A percentile compares a stretch with the other conserved stretches of the same genome.
Conservation (phyloP, 371 early-diverging fungal species). For the Apophysomyces elegans region DNA sequence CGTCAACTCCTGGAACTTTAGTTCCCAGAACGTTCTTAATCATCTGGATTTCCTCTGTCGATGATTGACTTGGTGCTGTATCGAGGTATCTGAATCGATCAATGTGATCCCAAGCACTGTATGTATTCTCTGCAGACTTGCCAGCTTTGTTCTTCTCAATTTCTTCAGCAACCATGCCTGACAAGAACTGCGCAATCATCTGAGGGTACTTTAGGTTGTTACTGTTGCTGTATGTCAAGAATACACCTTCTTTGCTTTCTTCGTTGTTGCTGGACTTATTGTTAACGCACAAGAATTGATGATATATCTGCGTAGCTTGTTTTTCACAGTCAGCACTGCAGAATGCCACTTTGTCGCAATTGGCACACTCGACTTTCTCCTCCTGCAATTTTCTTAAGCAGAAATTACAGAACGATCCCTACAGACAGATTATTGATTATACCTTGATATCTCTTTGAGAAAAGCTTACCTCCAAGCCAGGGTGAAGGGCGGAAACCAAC, state of each 20-base stretch:
- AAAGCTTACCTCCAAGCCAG: constrained; percentile 40
- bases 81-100: constrained; percentile 75
- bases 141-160: constrained; percentile 51
- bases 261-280: constrained; percentile 33
- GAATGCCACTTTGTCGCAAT: constrained; percentile 64
- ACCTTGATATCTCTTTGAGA: neutral
- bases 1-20: constrained; percentile 79
- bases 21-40: constrained; percentile 65
- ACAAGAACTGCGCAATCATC: constrained; percentile 79
- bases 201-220: constrained; percentile 65
- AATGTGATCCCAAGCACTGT: constrained; percentile 79
- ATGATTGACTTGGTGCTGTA: constrained; percentile 52
- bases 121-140: constrained; percentile 52
- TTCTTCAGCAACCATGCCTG: constrained; percentile 77
- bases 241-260: constrained; percentile 32
- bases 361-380: constrained; percentile 45
- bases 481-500: constrained; percentile 67
- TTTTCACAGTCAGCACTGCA: constrained; percentile 69
- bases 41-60: constrained; percentile 57
- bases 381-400: constrained; percentile 63
- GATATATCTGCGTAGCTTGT: constrained; percentile 62
- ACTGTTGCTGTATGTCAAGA: constrained; percentile 47
- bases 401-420: constrained; percentile 65
- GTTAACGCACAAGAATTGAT: constrained; percentile 68
- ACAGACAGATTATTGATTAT: neutral